Percentiles rank a stretch among this genome's conserved stretches.
phyloP scores from a whole-genome alignment of 352 stramenopile species.

The Peronospora farinosa region DNA sequence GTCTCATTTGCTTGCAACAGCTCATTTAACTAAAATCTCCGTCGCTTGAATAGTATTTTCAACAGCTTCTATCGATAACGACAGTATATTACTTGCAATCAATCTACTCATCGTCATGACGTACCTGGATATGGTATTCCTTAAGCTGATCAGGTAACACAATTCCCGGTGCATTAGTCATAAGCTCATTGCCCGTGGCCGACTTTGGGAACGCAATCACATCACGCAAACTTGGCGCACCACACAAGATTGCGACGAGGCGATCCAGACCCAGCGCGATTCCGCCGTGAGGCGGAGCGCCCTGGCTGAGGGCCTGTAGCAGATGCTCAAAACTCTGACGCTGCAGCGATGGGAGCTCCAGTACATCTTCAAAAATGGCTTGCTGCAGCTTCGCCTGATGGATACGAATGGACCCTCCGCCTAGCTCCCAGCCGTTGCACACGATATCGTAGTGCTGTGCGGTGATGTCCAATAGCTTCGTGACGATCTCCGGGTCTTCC shows the following conservation, averaged over 20 bases:
- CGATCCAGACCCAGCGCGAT: conserved; percentile 85
- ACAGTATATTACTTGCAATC: conserved; percentile 14
- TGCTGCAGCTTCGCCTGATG: conserved; percentile 70
- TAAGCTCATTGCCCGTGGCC: conserved; percentile 79
- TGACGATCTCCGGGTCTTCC: conserved; percentile 40
- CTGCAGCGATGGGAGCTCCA: conserved; percentile 58
- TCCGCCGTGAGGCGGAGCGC: conserved; percentile 75
- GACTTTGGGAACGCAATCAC: conserved; percentile 91
- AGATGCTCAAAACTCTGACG: conserved; percentile 82
- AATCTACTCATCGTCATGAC: conserved; percentile 25
- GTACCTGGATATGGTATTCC: conserved; percentile 74
- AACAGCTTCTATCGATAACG: no score
- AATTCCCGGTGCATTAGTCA: conserved; percentile 71
- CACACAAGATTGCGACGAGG: conserved; percentile 77
- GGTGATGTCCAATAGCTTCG: conserved; percentile 54
- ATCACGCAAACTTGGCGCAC: conserved; percentile 69
- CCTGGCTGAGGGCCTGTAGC: conserved; percentile 68
- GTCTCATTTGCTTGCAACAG: no score
- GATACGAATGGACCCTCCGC: conserved; percentile 82
- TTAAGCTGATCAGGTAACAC: conserved; percentile 61
- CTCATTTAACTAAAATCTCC: no score
- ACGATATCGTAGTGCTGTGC: conserved; percentile 86
- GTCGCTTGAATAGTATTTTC: no score
- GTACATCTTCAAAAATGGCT: conserved; percentile 68
- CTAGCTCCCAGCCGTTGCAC: conserved; percentile 85